Evolutionary conservation across 805 yeast species (phyloP).

Genomic region (Saccharomycopsis oosterbeekiorum): DNA sequence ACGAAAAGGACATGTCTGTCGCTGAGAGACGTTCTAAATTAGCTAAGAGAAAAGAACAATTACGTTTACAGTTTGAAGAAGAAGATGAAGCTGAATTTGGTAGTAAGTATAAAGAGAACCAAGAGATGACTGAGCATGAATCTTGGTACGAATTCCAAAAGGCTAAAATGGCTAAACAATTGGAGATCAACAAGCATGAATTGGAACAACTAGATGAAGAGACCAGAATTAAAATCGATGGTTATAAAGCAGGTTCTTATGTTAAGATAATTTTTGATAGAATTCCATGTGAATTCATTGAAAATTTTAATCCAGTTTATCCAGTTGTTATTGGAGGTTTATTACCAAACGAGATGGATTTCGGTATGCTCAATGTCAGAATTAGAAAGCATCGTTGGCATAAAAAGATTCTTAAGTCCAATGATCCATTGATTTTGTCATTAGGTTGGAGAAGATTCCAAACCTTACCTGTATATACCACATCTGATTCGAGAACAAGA

Average conservation of each 20-base stretch:
- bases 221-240: conserved; percentile 78
- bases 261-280: conserved; percentile 77
- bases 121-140: conserved; percentile 73
- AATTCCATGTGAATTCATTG: conserved; percentile 83
- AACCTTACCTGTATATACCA: conserved; percentile 89
- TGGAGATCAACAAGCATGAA: conserved; percentile 84
- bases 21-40: conserved; percentile 14
- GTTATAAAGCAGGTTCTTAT: conserved; percentile 87
- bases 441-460: conserved; percentile 99
- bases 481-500: conserved; percentile 95
- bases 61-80: conserved; percentile 83
- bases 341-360: conserved; percentile 80
- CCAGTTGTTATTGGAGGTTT: conserved; percentile 90
- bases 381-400: conserved; percentile 99
- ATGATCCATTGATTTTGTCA: conserved; percentile 89
- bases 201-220: conserved; percentile 62
- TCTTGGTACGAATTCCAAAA: conserved; percentile 98
- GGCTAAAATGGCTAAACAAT: conserved; percentile 92
- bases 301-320: conserved; percentile 73
- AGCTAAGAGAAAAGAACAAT: conserved; percentile 69
- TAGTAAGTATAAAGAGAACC: conserved; percentile 41
- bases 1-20: conserved; percentile 25
- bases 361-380: conserved; percentile 87
- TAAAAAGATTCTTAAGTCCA: conserved; percentile 86
- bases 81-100: conserved; percentile 38